Base-by-base conservation (phyloP, 768 basidiomycete genomes). In the Lactifluus rugatus region DNA sequence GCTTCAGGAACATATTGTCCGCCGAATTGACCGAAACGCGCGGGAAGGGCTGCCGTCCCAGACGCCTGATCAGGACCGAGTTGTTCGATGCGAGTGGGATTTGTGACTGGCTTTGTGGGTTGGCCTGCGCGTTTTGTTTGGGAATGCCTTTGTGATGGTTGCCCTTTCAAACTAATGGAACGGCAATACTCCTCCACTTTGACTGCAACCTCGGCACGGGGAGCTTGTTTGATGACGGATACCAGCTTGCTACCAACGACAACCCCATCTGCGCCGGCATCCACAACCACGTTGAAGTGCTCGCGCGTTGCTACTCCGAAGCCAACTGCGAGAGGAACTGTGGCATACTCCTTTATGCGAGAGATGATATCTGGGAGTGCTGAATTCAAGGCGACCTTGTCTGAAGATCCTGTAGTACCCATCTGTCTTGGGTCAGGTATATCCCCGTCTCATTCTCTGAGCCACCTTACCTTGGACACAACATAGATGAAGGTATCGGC, bases 401-500 rank as follows among this genome's bases (percentile, higher is more conserved):
- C 84, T 2, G 90, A 89, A 8, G 95, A 96, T 31, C 96, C 96
- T 1, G 96, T 99, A 1, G 92, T 96, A 14, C 96, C 96, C 96
- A 99, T 99, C 91, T 87, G 41, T n/a, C 42, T 42, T 9, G 31
- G 26, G 45, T 56, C 14, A 52, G 58, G 23, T 37, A 44, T 21
- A 39, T 34, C 21, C 23, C n/a, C 8, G 31, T 26, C 31, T 34
- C 16, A 19, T 8, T 28, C 39, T 34, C 39, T 39, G n/a, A 48
- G 48, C 21, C 21, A 17, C 36, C 63, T 72, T 39, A 89, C 93
- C 77, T 92, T 95, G 48, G 94, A 96, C n/a, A 97, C 94, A 48
- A 99, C 84, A 70, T 99, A 99, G 62, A 99, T 92, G 77, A 99
- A 98, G 2, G 87, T 85, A 70, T 99, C 96, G 17, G 96, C 95